Percentiles rank a stretch among this genome's conserved stretches.
These are phyloP conservation scores for Trichothecium sympodiale DNA, from an alignment of 2,329 filamentous ascomycete species.

Conservation along the genomic window DNA sequence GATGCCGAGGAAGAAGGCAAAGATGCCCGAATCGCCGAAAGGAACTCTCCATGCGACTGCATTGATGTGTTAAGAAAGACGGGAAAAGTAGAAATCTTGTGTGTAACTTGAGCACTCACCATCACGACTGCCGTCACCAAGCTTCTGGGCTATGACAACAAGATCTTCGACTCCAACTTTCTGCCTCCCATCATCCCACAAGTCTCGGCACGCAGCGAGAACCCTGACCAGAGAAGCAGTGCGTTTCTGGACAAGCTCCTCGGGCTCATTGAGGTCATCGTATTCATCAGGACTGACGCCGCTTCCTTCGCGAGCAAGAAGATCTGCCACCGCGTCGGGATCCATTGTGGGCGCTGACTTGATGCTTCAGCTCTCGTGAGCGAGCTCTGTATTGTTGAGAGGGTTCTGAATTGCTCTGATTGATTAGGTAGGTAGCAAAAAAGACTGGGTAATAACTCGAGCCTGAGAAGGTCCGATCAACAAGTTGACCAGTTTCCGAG, in stretches of 20 bases:
- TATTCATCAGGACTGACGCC: conserved; percentile 13
- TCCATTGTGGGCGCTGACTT: conserved; percentile 20
- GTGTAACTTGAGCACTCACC: no score
- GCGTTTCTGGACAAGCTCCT: conserved; percentile 12
- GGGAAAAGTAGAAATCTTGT: no score
- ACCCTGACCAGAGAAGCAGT: conserved; percentile 24
- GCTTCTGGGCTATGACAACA: conserved; percentile 35
- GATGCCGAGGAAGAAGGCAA: conserved; percentile 43
- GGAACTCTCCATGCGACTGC: conserved; percentile 45
- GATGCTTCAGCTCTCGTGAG: no score
- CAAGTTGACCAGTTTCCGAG: no score
- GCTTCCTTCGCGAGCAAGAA: conserved; percentile 23
- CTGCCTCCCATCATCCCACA: conserved; percentile 23
- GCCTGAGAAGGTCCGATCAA: no score
- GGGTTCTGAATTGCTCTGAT: no score
- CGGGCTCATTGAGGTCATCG: conserved; percentile 14
- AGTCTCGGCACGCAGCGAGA: conserved; percentile 24
- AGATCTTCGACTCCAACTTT: conserved; percentile 22
- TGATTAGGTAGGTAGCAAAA: no score
- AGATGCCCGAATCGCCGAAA: conserved; percentile 44
- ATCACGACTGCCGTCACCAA: conserved; percentile 45
- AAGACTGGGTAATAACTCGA: no score
- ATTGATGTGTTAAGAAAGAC: neutral
- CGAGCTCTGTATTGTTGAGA: no score
- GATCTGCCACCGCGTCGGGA: conserved; percentile 23